Base-by-base conservation (phyloP, 345 rosid genomes). In the Erucastrum elatum region DNA sequence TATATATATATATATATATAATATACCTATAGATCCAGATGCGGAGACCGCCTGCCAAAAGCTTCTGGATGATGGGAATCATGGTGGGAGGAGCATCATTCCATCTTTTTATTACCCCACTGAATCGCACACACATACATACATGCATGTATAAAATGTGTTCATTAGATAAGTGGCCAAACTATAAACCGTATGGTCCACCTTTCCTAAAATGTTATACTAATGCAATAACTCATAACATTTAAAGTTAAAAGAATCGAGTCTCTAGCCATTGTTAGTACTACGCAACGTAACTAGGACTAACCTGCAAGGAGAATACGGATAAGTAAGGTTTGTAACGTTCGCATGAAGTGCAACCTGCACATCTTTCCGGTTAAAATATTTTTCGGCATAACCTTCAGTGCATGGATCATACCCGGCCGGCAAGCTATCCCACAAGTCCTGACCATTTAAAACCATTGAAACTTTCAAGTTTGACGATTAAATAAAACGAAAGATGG, bases 381-480 rank as follows among this genome's bases (percentile, higher is more conserved):
- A 92, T 1, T 58, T 75, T 76, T 77, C 87, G 0, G 86, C 87
- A 64, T 92, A 89, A 2, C 34, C 82, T 76, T 80, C 88, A 1
- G 87, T 82, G 63, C 97, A 92, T 13, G 97, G 97, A 71, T 92
- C 92, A 30, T 90, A 90, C 1, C 95, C 96, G 3, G 89, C 77
- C 4, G 89, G 89, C n/a, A 86, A 79, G 75, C 55, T 80, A 25
- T 72, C 81, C 90, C 88, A 84, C 4, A 74, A 6, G 12, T 81
- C 90, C 93, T 91, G 85, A 63, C 56, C 72, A 4, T 73, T 60
- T 55, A 10, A 66, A 73, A 60, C 69, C 30, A 72, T 72, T 6
- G 49, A n/a, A 55, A n/a, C 1, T 64, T 35, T 66, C 72, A 37
- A n/a, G 10, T 8, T 35, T 35, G 10, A 35, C 10, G 8, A 35